Base-by-base conservation (phyloP, 2,329 filamentous ascomycete genomes). In the Fusarium succisae region DNA sequence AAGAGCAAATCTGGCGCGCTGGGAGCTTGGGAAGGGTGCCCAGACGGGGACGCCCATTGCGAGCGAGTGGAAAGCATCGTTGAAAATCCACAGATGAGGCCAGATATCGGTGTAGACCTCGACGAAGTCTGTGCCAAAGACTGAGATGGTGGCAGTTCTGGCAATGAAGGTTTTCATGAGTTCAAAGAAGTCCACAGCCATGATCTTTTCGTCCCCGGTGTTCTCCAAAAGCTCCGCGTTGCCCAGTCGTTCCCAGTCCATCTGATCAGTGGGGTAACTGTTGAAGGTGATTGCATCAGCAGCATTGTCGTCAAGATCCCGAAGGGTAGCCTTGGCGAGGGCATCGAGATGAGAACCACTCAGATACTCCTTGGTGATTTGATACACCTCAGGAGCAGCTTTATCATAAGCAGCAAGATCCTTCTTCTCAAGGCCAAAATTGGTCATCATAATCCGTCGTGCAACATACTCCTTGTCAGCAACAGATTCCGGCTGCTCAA, bases 111-210 rank as follows among this genome's bases (percentile, higher is more conserved):
- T 79, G 20, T 82, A 84, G 70, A 85, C 83, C 35, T 84, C 79
- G 50, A 83, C 78, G 74, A 85, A 83, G 65, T 85, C 81, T 7
- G 80, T 81, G n/a, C 84, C 84, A 53, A 84, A 81, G 10, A 85
- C 75, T 5, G 81, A 78, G 8, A 77, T 70, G 18, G 79, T 83
- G 14, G 82, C 79, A 6, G 82, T 80, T 26, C 76, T 77, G 32
- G 81, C 81, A 14, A 83, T 76, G 64, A 83, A 84, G 64, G 81
- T 81, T 20, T 79, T 81, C 7, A 80, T 74, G 37, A 84, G 69
- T 26, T 80, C 79, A 47, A 80, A 77, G 50, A 83, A 72, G 38
- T 84, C 81, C 4, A 77, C 79, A 26, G 82, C 80, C 68, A 83
- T 81, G 47, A 78, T 77, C 7, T 63, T 66, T 22, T 78, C 76